Evolutionary conservation across 208 protist species (phyloP), one percentile per base, ranked within the genome.

Genomic region (Angomonas deanei): DNA sequence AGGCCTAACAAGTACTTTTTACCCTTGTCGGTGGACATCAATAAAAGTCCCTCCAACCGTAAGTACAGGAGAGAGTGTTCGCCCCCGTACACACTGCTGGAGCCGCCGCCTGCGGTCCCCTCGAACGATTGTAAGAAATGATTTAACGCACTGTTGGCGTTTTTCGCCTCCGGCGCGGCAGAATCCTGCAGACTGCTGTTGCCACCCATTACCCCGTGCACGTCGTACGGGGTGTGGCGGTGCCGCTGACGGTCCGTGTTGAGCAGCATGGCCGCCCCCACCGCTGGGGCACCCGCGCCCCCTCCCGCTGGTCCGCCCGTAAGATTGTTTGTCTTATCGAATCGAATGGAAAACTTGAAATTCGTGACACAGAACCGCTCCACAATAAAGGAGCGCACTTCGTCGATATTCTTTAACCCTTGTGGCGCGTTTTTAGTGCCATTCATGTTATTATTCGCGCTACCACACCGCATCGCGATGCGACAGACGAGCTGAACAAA

Each of bases 11-110:
- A 61, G 27, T 68, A 74, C 21, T 46, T 24, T 4, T 65, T 59
- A 4, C 80, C 73, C 3, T 36, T 27, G 15, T 68, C 52, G 49
- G 76, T 81, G 30, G 68, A 68, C 53, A 79, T 70, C 83, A 92
- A 83, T 13, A 91, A 69, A 26, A 69, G 86, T n/a, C 89, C 89
- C 54, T 92, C 83, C 26, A 95, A 68, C 28, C 81, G 75, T 56
- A 95, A 49, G 32, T 92, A 82, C 57, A 95, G 64, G 6, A 58
- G 15, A 4, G 42, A 50, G 42, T 50, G 42, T 58, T 11, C 28
- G 24, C 28, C 53, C 53, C 21, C 49, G 26, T 30, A 13, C 21
- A 13, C 34, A 13, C 34, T 23, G 42, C 42, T 50, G 5, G 17
- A 10, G 4, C 42, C 42, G 15, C 42, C 42, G 8, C 42, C 42